Evolutionary conservation across 2,329 filamentous ascomycete genomes (phyloP), one percentile per base, ranked within the genome.

Genomic region (Hymenoscyphus linearis): DNA sequence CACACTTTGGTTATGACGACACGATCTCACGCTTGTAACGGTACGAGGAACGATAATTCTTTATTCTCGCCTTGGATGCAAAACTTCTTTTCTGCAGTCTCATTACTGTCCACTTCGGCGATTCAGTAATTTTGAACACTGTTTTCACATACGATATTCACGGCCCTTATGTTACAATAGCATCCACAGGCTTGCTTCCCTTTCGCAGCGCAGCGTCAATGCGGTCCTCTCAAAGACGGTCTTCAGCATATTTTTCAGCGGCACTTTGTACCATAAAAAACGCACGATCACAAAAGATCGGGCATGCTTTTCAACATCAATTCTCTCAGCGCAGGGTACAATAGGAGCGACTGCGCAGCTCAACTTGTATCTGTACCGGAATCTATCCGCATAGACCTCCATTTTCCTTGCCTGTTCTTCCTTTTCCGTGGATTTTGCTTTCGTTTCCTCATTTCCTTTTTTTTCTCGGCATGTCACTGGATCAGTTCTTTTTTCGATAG

Each of bases 21-120:
- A 74, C 60, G 72, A 74, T 71, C 67, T 67, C 66, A 57, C 69
- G 69, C 66, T 67, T 74, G 71, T 74, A 74, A 74, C 66, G 71
- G 71, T 74, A 74, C 71, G 68, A 70, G 66, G 61, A 65, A 72
- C 61, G 69, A 71, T 65, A 63, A 61, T 73, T 66, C 31, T 31
- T 62, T 65, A 67, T 70, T 72, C 68, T 65, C 61, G 61, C 67
- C 60, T 66, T 61, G 67, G 64, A 67, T 63, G 52, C 59, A 55
- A 62, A 40, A 62, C 62, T 61, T 62, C 60, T 57, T n/a, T 59
- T 65, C 57, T 62, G 55, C 53, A 58, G 57, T 44, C 52, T 44
- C 52, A 40, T 59, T 50, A 37, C 54, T 47, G 57, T 44, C 60
- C 59, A 40, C 40, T 40, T 57, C 18, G 56, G 59, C 58, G 52